These are phyloP conservation scores for Candida insectalens DNA, from an alignment of 805 yeast genomes.

Conservation along the genomic window DNA sequence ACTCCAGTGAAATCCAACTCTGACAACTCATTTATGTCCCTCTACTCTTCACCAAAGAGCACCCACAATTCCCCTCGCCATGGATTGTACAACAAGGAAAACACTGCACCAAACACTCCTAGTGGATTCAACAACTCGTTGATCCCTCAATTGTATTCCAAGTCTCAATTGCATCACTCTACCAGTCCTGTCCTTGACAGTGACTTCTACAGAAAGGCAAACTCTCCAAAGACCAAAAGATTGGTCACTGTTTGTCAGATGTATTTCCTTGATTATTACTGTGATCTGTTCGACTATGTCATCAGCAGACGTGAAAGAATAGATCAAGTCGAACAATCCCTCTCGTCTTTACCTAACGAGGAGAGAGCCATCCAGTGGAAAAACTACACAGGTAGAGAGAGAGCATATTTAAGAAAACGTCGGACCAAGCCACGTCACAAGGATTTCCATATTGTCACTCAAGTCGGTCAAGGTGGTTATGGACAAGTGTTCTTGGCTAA, in stretches of 20 bases:
- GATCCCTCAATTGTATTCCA: background rate
- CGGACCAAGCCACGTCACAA: conserved; percentile 88
- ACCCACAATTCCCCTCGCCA: conserved; percentile 14
- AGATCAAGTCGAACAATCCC: conserved; percentile 53
- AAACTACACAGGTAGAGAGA: conserved; percentile 73
- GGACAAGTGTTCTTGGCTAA: conserved; percentile 97
- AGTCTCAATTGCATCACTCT: background rate
- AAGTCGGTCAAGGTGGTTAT: conserved; percentile 99
- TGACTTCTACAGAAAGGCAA: conserved; percentile 50
- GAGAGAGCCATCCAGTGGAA: conserved; percentile 58
- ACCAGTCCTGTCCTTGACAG: conserved; percentile 12
- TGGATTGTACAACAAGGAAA: conserved; percentile 32
- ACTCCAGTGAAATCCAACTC: conserved; percentile 12
- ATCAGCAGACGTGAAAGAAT: conserved; percentile 78
- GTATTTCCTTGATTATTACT: conserved; percentile 90
- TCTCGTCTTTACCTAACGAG: conserved; percentile 24
- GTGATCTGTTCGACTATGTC: conserved; percentile 91
- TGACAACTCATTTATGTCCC: conserved; percentile 18
- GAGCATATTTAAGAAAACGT: conserved; percentile 76
- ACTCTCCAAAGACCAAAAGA: conserved; percentile 70
- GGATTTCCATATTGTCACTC: conserved; percentile 94
- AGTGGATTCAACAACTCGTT: conserved; percentile 5
- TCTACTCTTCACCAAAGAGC: conserved; percentile 21
- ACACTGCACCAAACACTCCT: conserved; percentile 25
- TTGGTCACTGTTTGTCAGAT: conserved; percentile 86